These are phyloP conservation scores for Neocucurbitaria cava DNA, from an alignment of 2,329 filamentous ascomycete genomes.

Conservation along the genomic window DNA sequence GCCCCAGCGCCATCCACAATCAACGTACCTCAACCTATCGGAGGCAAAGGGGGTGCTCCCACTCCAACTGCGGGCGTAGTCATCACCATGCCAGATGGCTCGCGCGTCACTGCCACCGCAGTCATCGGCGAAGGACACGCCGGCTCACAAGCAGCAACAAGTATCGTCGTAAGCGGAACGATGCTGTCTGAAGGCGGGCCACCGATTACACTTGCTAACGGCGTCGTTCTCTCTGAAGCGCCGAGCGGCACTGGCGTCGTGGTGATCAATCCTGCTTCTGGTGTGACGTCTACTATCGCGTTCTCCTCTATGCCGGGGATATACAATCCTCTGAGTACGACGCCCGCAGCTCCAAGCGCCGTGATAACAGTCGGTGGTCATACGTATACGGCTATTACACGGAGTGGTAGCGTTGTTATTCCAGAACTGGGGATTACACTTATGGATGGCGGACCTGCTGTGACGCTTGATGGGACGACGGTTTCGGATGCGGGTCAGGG, in stretches of 20 bases:
- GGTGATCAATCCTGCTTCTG: slow-evolving; percentile 10
- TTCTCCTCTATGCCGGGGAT: slow-evolving; percentile 11
- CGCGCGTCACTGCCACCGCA: slow-evolving; percentile 16
- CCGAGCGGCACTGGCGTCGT: slow-evolving; percentile 14
- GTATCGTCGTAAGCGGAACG: slow-evolving; percentile 11
- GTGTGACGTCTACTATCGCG: slow-evolving; percentile 10
- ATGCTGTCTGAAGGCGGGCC: slow-evolving; percentile 12
- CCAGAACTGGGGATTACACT: slow-evolving; percentile 19
- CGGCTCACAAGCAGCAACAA: slow-evolving; percentile 1
- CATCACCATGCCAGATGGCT: slow-evolving; percentile 15
- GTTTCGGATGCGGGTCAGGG: slow-evolving; percentile 15
- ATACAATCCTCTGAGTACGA: not conserved
- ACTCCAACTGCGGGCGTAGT: slow-evolving; percentile 12
- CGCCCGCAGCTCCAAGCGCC: slow-evolving; percentile 3
- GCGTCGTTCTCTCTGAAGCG: slow-evolving; percentile 18
- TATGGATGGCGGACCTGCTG: slow-evolving; percentile 10
- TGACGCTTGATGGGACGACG: slow-evolving; percentile 16
- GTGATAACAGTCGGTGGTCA: slow-evolving; percentile 17
- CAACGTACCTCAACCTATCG: slow-evolving; percentile 15
- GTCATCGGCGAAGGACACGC: slow-evolving; percentile 6
- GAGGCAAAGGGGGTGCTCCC: not conserved
- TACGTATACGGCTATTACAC: slow-evolving; percentile 13
- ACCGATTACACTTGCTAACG: slow-evolving; percentile 16
- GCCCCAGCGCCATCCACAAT: slow-evolving; percentile 12
- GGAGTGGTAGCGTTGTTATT: slow-evolving; percentile 14